Conservation (phyloP, 768 basidiomycete genomes). For the Agrocybe praecox region DNA sequence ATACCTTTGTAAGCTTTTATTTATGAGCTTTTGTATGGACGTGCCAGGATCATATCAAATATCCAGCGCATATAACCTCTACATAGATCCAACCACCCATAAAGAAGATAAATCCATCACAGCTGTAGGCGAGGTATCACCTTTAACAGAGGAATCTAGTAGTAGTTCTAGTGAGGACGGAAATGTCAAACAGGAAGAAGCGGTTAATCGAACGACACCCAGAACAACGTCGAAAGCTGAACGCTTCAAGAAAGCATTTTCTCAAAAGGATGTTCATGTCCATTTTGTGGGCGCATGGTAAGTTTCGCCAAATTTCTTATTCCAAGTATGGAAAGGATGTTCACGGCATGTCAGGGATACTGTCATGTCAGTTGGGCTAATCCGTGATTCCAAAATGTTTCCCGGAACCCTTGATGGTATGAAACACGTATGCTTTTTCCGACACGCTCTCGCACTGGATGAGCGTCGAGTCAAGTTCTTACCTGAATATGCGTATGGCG, state of each 20-base stretch:
- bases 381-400: neutral
- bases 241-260: slow-evolving; percentile 1
- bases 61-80: too few relatives aligned
- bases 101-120: too few relatives aligned
- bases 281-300: slow-evolving; percentile 7
- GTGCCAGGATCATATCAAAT: neutral
- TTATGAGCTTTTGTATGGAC: neutral
- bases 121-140: too few relatives aligned
- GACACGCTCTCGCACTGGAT: neutral
- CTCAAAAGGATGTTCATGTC: neutral
- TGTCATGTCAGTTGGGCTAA: neutral
- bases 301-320: neutral
- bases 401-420: neutral
- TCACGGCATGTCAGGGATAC: neutral
- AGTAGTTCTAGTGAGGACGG: too few relatives aligned
- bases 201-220: neutral
- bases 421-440: neutral
- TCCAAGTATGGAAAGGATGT: neutral
- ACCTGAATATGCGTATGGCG: neutral
- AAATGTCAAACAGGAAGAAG: too few relatives aligned
- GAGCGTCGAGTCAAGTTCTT: neutral
- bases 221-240: neutral
- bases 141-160: too few relatives aligned
- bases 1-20: slow-evolving; percentile 10
- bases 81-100: too few relatives aligned